Evolutionary conservation across 371 early-diverging fungal genomes (phyloP).

Genomic region (Batkoa obscura): DNA sequence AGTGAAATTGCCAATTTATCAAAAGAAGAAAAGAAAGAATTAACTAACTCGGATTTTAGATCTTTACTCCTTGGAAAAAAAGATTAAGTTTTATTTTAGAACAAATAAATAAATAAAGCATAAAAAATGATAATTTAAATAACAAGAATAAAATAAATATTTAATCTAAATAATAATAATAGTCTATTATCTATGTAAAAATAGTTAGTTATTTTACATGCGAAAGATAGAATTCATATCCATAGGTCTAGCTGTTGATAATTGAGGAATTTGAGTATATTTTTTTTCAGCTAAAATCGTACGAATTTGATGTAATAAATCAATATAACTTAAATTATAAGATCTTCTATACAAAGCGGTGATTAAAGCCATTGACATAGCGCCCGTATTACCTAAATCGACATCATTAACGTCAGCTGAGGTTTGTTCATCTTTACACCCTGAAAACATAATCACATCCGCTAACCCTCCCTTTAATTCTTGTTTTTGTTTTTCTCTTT

Average conservation of each 20-base stretch:
- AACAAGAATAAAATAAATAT: too few species aligned
- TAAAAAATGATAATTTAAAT: too few species aligned
- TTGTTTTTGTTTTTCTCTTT: constrained; percentile 20
- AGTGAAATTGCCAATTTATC: too few species aligned
- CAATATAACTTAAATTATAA: constrained; percentile 25
- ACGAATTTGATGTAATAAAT: constrained; percentile 33
- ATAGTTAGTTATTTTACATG: too few species aligned
- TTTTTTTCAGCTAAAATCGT: constrained; percentile 21
- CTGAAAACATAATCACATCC: constrained; percentile 73
- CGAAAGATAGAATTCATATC: constrained; percentile 21
- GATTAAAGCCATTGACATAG: constrained; percentile 60
- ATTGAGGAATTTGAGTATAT: constrained; percentile 44
- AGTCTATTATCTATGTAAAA: too few species aligned
- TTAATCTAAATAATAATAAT: too few species aligned
- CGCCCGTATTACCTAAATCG: constrained; percentile 49
- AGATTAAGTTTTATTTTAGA: too few species aligned
- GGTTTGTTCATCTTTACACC: constrained; percentile 29
- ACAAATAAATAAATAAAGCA: too few species aligned
- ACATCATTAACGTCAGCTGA: constrained; percentile 64
- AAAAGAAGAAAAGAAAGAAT: too few species aligned
- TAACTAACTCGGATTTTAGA: too few species aligned
- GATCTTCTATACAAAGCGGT: constrained; percentile 14
- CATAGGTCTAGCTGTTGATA: constrained; percentile 37
- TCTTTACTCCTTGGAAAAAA: too few species aligned
- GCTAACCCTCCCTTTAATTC: constrained; percentile 33